phyloP scores from a whole-genome alignment of 768 basidiomycete genomes.

The Calocybe cyanea region DNA sequence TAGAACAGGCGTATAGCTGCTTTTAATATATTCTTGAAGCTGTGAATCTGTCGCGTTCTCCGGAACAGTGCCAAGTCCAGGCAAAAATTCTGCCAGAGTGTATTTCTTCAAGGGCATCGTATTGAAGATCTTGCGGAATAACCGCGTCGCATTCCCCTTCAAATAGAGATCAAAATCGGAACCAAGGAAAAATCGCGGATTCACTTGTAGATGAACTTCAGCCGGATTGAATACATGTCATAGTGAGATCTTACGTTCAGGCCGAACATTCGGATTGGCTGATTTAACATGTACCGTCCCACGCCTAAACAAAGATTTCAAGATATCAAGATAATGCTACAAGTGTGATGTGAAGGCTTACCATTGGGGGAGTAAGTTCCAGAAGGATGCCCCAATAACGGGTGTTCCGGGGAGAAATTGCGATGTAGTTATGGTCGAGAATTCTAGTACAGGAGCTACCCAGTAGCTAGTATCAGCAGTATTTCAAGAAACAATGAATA shows the following conservation, averaged over 20 bases:
- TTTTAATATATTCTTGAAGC: conserved; percentile 4
- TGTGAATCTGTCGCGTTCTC: conserved; percentile 7
- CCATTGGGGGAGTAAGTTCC: conserved; percentile 16
- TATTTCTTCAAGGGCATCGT: conserved; percentile 4
- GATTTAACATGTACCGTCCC: conserved; percentile 9
- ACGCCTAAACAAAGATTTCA: conserved; percentile 1
- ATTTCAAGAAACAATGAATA: too few species aligned
- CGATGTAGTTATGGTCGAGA: not conserved
- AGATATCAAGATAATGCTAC: not conserved
- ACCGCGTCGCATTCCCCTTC: conserved; percentile 11
- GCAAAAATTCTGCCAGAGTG: conserved; percentile 2
- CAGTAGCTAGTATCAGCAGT: not conserved
- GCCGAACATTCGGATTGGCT: conserved; percentile 11
- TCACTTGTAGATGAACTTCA: not conserved
- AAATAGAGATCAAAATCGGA: conserved; percentile 6
- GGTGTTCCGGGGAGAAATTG: not conserved
- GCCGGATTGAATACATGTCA: not conserved
- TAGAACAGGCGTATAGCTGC: conserved; percentile 1
- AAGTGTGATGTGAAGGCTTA: not conserved
- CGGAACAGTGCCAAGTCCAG: conserved; percentile 7
- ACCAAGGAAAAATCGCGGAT: conserved; percentile 9
- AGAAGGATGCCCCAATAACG: not conserved
- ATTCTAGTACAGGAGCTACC: conserved; percentile 13
- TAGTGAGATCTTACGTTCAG: conserved; percentile 2
- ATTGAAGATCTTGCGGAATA: conserved; percentile 8